Evolutionary conservation across 192 early-diverging fungal species (phyloP).

Genomic region (Backusella tuberculispora): DNA sequence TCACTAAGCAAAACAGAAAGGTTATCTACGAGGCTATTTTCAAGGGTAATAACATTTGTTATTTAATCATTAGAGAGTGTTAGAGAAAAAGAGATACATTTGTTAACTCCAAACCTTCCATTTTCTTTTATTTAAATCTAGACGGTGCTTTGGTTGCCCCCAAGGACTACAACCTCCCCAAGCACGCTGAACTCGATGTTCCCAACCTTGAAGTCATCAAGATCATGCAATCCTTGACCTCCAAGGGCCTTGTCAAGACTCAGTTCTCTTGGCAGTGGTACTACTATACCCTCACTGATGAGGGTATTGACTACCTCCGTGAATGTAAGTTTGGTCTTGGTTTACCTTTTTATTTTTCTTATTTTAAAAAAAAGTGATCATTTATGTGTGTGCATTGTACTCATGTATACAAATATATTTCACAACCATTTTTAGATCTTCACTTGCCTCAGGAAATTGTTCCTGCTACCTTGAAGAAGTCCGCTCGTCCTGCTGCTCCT

Average conservation of each 20-base stretch:
- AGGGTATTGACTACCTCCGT: slow-evolving; percentile 97
- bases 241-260: slow-evolving; percentile 91
- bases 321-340: slow-evolving; percentile 51
- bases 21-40: slow-evolving; percentile 93
- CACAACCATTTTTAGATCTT: slow-evolving; percentile 56
- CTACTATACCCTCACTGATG: slow-evolving; percentile 99
- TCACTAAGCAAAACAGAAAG: slow-evolving; percentile 97
- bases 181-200: slow-evolving; percentile 96
- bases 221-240: slow-evolving; percentile 95
- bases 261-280: slow-evolving; percentile 99
- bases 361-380: too few relatives aligned
- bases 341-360: background rate
- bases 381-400: background rate
- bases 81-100: background rate
- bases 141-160: slow-evolving; percentile 99
- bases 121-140: slow-evolving; percentile 27
- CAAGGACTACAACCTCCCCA: slow-evolving; percentile 97
- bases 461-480: slow-evolving; percentile 97
- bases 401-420: background rate
- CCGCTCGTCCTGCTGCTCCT: slow-evolving; percentile 71
- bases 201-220: slow-evolving; percentile 99
- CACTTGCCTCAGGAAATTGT: slow-evolving; percentile 98
- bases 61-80: background rate
- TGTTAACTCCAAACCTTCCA: background rate
- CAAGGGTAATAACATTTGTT: slow-evolving; percentile 58